Evolutionary conservation across 495 filamentous ascomycete species (phyloP).

Genomic region (Lentithecium fluviatile): DNA sequence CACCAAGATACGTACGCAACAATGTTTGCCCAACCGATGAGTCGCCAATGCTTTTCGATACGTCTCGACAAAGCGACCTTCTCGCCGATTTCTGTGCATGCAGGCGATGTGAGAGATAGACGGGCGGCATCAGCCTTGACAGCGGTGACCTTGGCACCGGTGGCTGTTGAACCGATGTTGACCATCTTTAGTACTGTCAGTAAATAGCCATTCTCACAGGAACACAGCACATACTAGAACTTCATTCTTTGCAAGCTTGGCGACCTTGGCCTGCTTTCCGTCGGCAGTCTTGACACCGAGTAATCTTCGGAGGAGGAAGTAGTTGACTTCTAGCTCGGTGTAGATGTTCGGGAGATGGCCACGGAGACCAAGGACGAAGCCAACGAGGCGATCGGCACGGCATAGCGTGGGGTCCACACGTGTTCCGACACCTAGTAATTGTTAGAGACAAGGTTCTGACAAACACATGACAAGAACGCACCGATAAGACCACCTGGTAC

Average conservation of each 20-base stretch:
- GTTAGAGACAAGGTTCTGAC: slow-evolving; percentile 24
- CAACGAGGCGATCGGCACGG: slow-evolving; percentile 96
- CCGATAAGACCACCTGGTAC: slow-evolving; percentile 93
- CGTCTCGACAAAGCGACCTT: slow-evolving; percentile 94
- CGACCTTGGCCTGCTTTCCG: slow-evolving; percentile 98
- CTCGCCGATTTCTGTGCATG: slow-evolving; percentile 91
- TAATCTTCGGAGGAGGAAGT: slow-evolving; percentile 90
- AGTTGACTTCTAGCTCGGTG: slow-evolving; percentile 97
- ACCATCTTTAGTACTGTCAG: slow-evolving; percentile 62
- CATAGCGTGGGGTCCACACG: slow-evolving; percentile 95
- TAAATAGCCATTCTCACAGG: not conserved
- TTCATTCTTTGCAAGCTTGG: slow-evolving; percentile 95
- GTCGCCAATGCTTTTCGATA: slow-evolving; percentile 99
- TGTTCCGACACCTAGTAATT: slow-evolving; percentile 74
- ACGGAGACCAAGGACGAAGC: slow-evolving; percentile 94
- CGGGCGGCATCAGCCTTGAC: slow-evolving; percentile 98
- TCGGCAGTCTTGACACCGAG: slow-evolving; percentile 97
- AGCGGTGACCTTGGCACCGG: slow-evolving; percentile 85
- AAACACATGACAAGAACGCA: slow-evolving; percentile 3
- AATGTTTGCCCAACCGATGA: slow-evolving; percentile 66
- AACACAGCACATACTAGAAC: slow-evolving; percentile 54
- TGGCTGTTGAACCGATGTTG: slow-evolving; percentile 96
- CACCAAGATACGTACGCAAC: slow-evolving; percentile 56
- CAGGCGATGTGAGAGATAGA: slow-evolving; percentile 79
- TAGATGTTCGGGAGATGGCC: slow-evolving; percentile 91